Percentiles rank a stretch among this genome's conserved stretches.
These are phyloP conservation scores for Tolypocladium nubicola DNA, from an alignment of 2,329 filamentous ascomycete genomes.

Conservation along the genomic window DNA sequence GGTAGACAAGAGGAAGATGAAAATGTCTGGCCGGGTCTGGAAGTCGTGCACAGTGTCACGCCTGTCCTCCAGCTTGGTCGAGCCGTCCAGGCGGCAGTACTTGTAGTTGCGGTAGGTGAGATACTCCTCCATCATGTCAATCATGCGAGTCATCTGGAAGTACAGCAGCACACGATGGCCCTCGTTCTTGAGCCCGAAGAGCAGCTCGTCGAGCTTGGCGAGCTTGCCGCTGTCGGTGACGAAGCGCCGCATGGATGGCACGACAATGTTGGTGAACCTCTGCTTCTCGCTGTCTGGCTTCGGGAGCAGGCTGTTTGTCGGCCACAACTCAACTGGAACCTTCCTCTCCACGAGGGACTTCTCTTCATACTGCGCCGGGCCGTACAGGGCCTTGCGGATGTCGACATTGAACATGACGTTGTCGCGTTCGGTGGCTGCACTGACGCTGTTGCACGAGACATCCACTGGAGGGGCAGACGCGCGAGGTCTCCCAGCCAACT, in stretches of 20 bases:
- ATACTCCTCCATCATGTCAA: conserved; percentile 98
- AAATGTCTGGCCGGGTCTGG: conserved; percentile 88
- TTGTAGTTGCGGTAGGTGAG: conserved; percentile 98
- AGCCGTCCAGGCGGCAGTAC: conserved; percentile 92
- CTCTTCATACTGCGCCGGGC: conserved; percentile 54
- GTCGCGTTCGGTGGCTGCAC: conserved; percentile 54
- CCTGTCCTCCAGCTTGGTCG: conserved; percentile 92
- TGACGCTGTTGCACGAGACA: conserved; percentile 62
- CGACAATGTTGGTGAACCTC: conserved; percentile 80
- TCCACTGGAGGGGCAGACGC: conserved; percentile 81
- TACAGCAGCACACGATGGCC: conserved; percentile 91
- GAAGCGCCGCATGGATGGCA: conserved; percentile 94
- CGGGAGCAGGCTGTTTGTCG: conserved; percentile 58
- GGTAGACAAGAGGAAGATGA: conserved; percentile 92
- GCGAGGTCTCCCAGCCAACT: conserved; percentile 68
- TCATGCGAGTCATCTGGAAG: conserved; percentile 99
- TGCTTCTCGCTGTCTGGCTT: conserved; percentile 70
- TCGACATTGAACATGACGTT: conserved; percentile 67
- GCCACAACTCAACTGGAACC: conserved; percentile 54
- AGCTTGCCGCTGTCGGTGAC: conserved; percentile 97
- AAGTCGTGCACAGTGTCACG: conserved; percentile 95
- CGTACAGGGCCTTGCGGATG: conserved; percentile 67
- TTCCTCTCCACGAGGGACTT: conserved; percentile 64
- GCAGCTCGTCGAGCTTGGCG: conserved; percentile 75
- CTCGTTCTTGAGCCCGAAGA: conserved; percentile 83